Conservation (phyloP, 208 protist species). For the Acanthamoeba lenticulata region DNA sequence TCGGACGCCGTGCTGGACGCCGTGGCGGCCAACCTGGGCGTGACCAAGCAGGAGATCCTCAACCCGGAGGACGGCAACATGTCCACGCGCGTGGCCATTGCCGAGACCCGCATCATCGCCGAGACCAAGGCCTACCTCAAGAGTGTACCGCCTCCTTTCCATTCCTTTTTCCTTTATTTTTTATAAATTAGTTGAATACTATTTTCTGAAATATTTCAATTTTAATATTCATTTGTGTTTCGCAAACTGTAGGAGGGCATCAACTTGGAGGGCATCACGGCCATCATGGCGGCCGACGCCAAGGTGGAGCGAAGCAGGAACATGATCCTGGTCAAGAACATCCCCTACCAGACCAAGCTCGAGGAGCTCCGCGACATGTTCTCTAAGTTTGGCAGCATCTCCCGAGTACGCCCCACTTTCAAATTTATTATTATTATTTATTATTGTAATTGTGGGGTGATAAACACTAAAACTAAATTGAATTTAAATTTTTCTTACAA, state of each 20-base stretch:
- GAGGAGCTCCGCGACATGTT: slow-evolving; percentile 82
- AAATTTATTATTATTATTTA: neutral
- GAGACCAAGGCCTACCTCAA: slow-evolving; percentile 86
- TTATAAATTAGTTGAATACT: neutral
- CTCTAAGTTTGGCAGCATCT: slow-evolving; percentile 73
- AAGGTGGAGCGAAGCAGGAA: slow-evolving; percentile 78
- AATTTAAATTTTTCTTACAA: neutral
- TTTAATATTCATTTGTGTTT: neutral
- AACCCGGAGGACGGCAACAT: slow-evolving; percentile 70
- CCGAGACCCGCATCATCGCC: slow-evolving; percentile 88
- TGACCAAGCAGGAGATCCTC: slow-evolving; percentile 87
- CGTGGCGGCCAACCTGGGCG: slow-evolving; percentile 79
- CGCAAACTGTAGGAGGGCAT: slow-evolving; percentile 60
- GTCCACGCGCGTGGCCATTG: slow-evolving; percentile 88
- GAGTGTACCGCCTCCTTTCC: slow-evolving; percentile 1
- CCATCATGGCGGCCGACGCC: neutral
- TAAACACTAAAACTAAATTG: neutral
- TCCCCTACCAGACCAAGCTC: slow-evolving; percentile 77
- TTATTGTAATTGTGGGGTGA: too few species aligned
- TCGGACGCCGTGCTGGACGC: slow-evolving; percentile 86
- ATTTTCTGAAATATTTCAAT: neutral
- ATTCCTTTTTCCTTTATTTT: neutral
- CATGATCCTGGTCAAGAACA: slow-evolving; percentile 89
- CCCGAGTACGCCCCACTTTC: slow-evolving; percentile 46
- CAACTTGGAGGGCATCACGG: slow-evolving; percentile 66